These are phyloP conservation scores for Juncus effusus DNA, from an alignment of 176 grass and related monocot species.

Conservation along the genomic window DNA sequence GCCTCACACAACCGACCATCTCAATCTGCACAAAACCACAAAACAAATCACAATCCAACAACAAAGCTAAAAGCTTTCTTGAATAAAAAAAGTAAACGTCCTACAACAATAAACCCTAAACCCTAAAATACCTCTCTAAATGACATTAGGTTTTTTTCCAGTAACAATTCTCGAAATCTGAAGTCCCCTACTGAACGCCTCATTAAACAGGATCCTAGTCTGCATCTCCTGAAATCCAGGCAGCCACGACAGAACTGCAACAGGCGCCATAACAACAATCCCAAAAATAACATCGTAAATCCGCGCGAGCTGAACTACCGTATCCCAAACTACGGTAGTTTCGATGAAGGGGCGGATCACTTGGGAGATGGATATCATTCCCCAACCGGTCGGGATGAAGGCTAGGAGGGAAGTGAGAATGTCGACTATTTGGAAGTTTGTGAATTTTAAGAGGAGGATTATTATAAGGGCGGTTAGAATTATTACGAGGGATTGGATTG, in stretches of 20 bases:
- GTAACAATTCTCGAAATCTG: conserved; percentile 90
- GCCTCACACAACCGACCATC: neutral
- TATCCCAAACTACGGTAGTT: conserved; percentile 67
- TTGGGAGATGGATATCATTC: conserved; percentile 91
- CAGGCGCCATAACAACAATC: conserved; percentile 76
- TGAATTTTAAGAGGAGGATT: conserved; percentile 74
- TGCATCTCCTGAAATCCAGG: conserved; percentile 99
- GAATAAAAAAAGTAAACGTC: neutral
- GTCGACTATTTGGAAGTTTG: conserved; percentile 69
- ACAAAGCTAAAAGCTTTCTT: neutral
- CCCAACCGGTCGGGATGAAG: conserved; percentile 96
- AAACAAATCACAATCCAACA: neutral
- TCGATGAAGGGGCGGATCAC: conserved; percentile 89
- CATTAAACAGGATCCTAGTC: conserved; percentile 93
- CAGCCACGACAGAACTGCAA: conserved; percentile 83
- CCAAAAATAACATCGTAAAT: conserved; percentile 93
- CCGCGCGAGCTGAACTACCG: conserved; percentile 64
- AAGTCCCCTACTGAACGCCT: conserved; percentile 95
- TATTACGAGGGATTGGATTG: conserved; percentile 57
- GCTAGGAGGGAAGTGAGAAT: conserved; percentile 86
- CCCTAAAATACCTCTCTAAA: conserved; percentile 63
- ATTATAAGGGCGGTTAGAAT: conserved; percentile 57
- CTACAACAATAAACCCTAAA: neutral
- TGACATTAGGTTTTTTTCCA: conserved; percentile 65
- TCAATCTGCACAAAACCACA: neutral